Base-by-base conservation (phyloP, 495 filamentous ascomycete genomes). In the Sphaerosporella brunnea region DNA sequence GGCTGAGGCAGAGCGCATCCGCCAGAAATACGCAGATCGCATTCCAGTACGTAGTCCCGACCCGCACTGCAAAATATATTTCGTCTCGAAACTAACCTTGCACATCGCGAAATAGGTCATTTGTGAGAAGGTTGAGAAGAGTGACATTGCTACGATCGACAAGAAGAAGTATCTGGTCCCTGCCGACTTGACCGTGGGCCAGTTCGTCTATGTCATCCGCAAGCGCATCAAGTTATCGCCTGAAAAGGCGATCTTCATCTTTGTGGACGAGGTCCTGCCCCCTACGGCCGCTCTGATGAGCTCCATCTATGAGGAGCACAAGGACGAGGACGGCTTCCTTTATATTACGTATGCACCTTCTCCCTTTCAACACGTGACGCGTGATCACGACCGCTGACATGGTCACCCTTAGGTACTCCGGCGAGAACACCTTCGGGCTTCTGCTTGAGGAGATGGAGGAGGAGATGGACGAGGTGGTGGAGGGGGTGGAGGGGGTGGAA, bases 91-190 rank as follows among this genome's bases (percentile, higher is more conserved):
- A 21, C 40, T 39, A 19, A 30, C 36, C 21, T 41, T 32, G n/a
- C n/a, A n/a, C n/a, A 32, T 32, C 28, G 28, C 28, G 7, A 32
- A 45, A 59, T 59, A 95, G 87, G 88, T 95, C 41, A 99, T 99
- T 67, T 99, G 90, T 72, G 90, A 96, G 66, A 99, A 99, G 67
- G 90, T 95, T 55, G 90, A 99, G 69, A 96, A 95, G 68, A 86
- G 79, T 36, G 90, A 99, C 63, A 99, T 99, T 59, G 90, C 90
- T 34, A 99, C 92, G 50, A 99, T 99, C 74, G 90, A 99, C 72
- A 99, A 99, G 79, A 99, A 99, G 78, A 99, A 99, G 71, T 99
- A 99, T 62, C 77, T 99, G 5, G 90, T 99, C 15, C 90, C 90
- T 0, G 84, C 90, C 50, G 90, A 99, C 63, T 78, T 99, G 55